Evolutionary conservation across 768 basidiomycete species (phyloP).

Genomic region (Trametes cinnabarina): DNA sequence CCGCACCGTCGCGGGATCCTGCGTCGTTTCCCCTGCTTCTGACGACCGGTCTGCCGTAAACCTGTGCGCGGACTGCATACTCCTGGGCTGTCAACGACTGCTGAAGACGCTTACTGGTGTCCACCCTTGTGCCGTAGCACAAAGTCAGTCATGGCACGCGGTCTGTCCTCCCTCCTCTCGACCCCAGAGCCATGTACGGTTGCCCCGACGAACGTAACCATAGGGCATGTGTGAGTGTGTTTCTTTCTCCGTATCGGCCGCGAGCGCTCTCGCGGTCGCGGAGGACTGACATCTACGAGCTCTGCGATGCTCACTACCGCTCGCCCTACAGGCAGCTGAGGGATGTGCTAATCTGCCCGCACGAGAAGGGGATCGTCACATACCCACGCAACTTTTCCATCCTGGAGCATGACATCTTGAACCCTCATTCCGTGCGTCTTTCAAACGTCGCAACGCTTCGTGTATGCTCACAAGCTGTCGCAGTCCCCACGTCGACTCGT

Average conservation of each 20-base stretch:
- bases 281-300: too few relatives aligned
- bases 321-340: slow-evolving; percentile 58
- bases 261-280: not conserved
- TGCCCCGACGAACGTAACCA: slow-evolving; percentile 39
- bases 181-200: slow-evolving; percentile 23
- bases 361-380: slow-evolving; percentile 60
- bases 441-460: slow-evolving; percentile 2
- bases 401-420: slow-evolving; percentile 57
- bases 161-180: slow-evolving; percentile 23
- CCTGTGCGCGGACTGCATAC: not conserved
- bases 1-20: not conserved
- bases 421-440: slow-evolving; percentile 45
- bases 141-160: slow-evolving; percentile 22
- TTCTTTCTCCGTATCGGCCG: not conserved
- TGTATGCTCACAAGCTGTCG: not conserved
- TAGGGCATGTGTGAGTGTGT: slow-evolving; percentile 56
- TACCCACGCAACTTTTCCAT: slow-evolving; percentile 55
- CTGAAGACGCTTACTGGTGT: not conserved
- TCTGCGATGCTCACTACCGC: not conserved
- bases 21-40: not conserved
- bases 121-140: not conserved
- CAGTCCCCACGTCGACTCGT: slow-evolving; percentile 46
- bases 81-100: too few relatives aligned
- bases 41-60: not conserved
- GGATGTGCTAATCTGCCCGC: slow-evolving; percentile 75